phyloP scores from a whole-genome alignment of 2,329 filamentous ascomycete species.

The Monilinia fructicola region DNA sequence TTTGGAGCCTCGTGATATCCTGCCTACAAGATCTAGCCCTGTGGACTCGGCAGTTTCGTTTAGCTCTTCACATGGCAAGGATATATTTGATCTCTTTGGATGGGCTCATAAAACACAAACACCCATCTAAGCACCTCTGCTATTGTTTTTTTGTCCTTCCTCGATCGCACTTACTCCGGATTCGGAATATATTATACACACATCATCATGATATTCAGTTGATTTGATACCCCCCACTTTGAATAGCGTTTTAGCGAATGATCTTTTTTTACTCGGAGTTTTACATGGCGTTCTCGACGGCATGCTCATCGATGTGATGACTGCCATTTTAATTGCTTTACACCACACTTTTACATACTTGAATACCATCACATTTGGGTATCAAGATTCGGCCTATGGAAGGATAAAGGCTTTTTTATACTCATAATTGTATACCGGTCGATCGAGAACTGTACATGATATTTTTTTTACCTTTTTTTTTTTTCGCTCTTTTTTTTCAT shows the following conservation, averaged over 20 bases:
- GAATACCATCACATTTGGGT: conserved; percentile 17
- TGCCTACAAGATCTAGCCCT: conserved; percentile 34
- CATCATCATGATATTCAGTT: conserved; percentile 31
- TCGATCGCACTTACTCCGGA: conserved; percentile 18
- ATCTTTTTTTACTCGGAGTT: conserved; percentile 26
- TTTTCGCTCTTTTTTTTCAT: not conserved
- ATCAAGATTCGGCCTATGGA: conserved; percentile 7
- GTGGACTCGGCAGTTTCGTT: conserved; percentile 34
- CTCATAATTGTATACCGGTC: conserved; percentile 24
- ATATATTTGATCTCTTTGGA: conserved; percentile 53
- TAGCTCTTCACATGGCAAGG: conserved; percentile 42
- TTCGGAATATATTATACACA: conserved; percentile 20
- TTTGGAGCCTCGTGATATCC: conserved; percentile 57
- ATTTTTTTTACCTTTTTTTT: conserved; percentile 19
- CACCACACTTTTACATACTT: conserved; percentile 19
- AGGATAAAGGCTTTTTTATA: conserved; percentile 20
- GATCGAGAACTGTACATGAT: conserved; percentile 23
- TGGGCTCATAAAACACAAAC: conserved; percentile 44
- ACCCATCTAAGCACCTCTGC: conserved; percentile 18
- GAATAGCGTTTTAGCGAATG: conserved; percentile 43
- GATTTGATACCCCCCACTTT: conserved; percentile 42
- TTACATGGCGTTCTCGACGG: conserved; percentile 16
- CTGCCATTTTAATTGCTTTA: conserved; percentile 7
- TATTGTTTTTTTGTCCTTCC: not conserved
- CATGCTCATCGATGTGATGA: conserved; percentile 3